A percentile compares a stretch with the other conserved stretches of the same genome.
These are phyloP conservation scores for Pittosporum tobira DNA, from an alignment of 129 eudicot species.

Conservation along the genomic window DNA sequence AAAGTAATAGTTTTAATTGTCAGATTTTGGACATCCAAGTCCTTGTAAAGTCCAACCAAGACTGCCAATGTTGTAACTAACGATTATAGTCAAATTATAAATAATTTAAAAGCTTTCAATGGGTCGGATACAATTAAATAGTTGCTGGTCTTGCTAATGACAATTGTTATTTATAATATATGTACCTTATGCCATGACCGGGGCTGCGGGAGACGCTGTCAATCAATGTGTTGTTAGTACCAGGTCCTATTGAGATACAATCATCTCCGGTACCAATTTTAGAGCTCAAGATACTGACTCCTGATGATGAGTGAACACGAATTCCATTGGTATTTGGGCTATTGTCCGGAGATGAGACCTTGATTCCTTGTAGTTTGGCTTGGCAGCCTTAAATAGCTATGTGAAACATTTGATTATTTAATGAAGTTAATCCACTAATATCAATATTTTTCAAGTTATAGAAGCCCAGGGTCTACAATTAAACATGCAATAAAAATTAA, in stretches of 20 bases:
- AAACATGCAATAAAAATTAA: no score
- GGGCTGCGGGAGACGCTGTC: constrained; percentile 30
- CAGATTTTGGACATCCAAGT: constrained; percentile 7
- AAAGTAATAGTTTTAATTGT: constrained; percentile 7
- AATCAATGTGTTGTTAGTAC: constrained; percentile 16
- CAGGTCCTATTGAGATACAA: not conserved
- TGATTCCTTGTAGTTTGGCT: not conserved
- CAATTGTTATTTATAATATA: no score
- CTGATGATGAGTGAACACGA: not conserved
- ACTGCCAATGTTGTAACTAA: constrained; percentile 9
- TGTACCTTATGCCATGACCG: constrained; percentile 43
- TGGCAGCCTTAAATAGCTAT: not conserved
- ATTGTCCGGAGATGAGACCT: not conserved
- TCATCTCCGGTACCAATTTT: not conserved
- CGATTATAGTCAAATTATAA: no score
- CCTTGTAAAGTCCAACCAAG: constrained; percentile 6
- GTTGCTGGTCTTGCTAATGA: no score
- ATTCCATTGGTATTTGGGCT: not conserved
- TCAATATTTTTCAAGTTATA: constrained; percentile 25
- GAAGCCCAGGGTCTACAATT: constrained; percentile 24
- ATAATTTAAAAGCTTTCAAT: no score
- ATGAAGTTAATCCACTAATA: constrained; percentile 31
- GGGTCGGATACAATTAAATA: no score
- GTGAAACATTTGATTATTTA: constrained; percentile 18
- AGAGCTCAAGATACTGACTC: not conserved